A percentile compares a stretch with the other conserved stretches of the same genome.
These are phyloP conservation scores for Luzula sylvatica DNA, from an alignment of 176 grass and related monocot genomes.

Conservation along the genomic window DNA sequence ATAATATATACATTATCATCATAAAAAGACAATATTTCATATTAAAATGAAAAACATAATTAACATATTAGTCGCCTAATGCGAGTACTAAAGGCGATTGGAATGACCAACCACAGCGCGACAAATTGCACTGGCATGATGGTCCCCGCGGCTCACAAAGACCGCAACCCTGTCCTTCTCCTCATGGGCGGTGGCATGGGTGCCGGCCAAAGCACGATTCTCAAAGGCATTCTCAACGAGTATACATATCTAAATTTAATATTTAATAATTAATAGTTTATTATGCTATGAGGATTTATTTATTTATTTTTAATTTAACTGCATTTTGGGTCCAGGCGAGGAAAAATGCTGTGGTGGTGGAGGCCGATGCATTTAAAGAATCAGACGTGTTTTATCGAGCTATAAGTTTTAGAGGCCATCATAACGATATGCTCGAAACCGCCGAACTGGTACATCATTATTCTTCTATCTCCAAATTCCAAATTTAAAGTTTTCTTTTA, in stretches of 20 bases:
- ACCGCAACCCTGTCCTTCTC: slow-evolving; percentile 82
- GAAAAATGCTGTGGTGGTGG: slow-evolving; percentile 69
- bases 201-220: slow-evolving; percentile 89
- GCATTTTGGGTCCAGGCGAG: slow-evolving; percentile 62
- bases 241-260: slow-evolving; percentile 21
- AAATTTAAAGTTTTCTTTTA: not conserved
- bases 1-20: too few relatives aligned
- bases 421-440: slow-evolving; percentile 79
- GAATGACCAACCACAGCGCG: slow-evolving; percentile 24
- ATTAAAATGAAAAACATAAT: too few relatives aligned
- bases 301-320: slow-evolving; percentile 20
- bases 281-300: too few relatives aligned
- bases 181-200: slow-evolving; percentile 98
- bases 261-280: too few relatives aligned
- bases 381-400: slow-evolving; percentile 75
- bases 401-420: slow-evolving; percentile 77
- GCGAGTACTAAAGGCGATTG: slow-evolving; percentile 67
- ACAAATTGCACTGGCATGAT: slow-evolving; percentile 45
- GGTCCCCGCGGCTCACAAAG: slow-evolving; percentile 57
- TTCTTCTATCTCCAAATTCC: not conserved
- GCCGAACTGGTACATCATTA: slow-evolving; percentile 64
- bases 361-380: slow-evolving; percentile 94
- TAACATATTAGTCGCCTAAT: too few relatives aligned
- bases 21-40: too few relatives aligned
- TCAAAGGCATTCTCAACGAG: slow-evolving; percentile 75